Evolutionary conservation across 768 basidiomycete genomes (phyloP).

Genomic region (Collybia sp.): DNA sequence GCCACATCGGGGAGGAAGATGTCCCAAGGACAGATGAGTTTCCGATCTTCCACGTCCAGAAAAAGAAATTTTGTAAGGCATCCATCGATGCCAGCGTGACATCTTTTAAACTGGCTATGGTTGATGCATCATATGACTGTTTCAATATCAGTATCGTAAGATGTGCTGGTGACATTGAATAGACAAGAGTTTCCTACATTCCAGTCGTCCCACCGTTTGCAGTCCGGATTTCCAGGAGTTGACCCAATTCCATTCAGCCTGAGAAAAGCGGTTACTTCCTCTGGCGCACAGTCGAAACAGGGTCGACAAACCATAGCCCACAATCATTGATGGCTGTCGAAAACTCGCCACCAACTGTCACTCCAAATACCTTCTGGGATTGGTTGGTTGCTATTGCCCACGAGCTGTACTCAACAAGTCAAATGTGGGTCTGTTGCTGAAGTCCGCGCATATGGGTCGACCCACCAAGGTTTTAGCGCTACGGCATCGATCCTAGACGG

Average conservation of each 20-base stretch:
- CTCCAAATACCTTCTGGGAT: slow-evolving; percentile 70
- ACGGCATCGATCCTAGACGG: slow-evolving; percentile 29
- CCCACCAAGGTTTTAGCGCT: slow-evolving; percentile 41
- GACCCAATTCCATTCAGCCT: slow-evolving; percentile 45
- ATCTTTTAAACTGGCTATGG: slow-evolving; percentile 54
- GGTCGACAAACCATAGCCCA: slow-evolving; percentile 48
- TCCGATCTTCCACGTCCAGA: slow-evolving; percentile 96
- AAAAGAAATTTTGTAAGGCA: slow-evolving; percentile 89
- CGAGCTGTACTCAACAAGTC: slow-evolving; percentile 23
- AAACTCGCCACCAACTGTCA: slow-evolving; percentile 82
- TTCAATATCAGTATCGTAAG: background rate
- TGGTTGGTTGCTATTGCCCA: slow-evolving; percentile 49
- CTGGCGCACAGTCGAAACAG: slow-evolving; percentile 4
- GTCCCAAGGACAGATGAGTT: slow-evolving; percentile 67
- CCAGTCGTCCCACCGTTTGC: slow-evolving; percentile 40
- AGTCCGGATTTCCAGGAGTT: slow-evolving; percentile 27
- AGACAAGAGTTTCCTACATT: slow-evolving; percentile 22
- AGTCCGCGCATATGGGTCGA: slow-evolving; percentile 4
- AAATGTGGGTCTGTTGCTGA: slow-evolving; percentile 1
- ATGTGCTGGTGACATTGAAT: background rate
- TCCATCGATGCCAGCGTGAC: slow-evolving; percentile 84
- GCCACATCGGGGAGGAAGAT: slow-evolving; percentile 77
- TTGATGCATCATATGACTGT: slow-evolving; percentile 50
- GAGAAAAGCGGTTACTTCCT: slow-evolving; percentile 12
- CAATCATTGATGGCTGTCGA: slow-evolving; percentile 77